Percentiles rank a stretch among this genome's conserved stretches.
phyloP scores from a whole-genome alignment of 2,329 filamentous ascomycete species.

The Xylaria sp. region DNA sequence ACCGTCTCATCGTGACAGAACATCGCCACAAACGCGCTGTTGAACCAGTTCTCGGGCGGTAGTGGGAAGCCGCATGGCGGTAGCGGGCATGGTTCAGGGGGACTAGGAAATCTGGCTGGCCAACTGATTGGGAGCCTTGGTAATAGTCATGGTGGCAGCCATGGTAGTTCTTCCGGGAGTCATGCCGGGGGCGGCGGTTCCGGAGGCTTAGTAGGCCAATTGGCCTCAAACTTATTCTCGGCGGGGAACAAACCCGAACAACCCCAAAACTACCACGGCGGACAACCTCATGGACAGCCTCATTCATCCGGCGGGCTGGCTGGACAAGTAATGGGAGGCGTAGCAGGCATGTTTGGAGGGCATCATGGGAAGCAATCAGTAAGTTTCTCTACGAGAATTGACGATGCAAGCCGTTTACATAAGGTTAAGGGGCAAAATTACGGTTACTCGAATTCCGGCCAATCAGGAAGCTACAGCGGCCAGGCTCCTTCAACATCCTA shows the following conservation, averaged over 20 bases:
- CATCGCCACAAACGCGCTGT: constrained; percentile 70
- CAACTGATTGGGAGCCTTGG: constrained; percentile 54
- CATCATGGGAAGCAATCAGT: constrained; percentile 56
- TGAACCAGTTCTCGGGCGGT: constrained; percentile 58
- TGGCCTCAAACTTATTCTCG: constrained; percentile 67
- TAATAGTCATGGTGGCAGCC: constrained; percentile 43
- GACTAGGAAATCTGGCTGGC: constrained; percentile 60
- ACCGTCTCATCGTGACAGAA: constrained; percentile 54
- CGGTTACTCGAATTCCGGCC: constrained; percentile 69
- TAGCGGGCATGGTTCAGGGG: constrained; percentile 51
- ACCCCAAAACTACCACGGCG: constrained; percentile 49
- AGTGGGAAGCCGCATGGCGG: constrained; percentile 55
- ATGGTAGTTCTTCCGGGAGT: constrained; percentile 45
- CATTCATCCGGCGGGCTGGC: constrained; percentile 61
- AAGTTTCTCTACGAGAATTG: constrained; percentile 39
- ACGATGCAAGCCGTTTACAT: constrained; percentile 25
- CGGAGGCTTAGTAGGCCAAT: constrained; percentile 67
- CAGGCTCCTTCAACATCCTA: constrained; percentile 72
- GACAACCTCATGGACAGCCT: constrained; percentile 49
- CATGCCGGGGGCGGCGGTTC: constrained; percentile 45
- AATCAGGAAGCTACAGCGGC: constrained; percentile 69
- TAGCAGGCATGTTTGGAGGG: constrained; percentile 64
- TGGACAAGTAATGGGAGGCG: constrained; percentile 65
- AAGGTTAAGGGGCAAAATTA: constrained; percentile 63
- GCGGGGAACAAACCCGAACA: constrained; percentile 60